Evolutionary conservation across 2,329 filamentous ascomycete species (phyloP).

Genomic region (Metarhizium guizhouense): DNA sequence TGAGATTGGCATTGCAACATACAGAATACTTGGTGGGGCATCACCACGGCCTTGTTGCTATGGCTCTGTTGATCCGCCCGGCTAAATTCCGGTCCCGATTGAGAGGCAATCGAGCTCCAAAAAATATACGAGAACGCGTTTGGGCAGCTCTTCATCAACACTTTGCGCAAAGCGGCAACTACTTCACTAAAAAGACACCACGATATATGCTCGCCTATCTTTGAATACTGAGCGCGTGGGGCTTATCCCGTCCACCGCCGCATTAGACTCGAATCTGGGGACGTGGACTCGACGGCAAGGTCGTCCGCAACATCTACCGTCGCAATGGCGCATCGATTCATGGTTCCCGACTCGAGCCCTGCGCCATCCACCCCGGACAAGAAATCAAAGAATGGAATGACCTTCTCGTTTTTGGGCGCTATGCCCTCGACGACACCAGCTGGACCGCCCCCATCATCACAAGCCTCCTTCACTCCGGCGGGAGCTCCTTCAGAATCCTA

Average conservation of each 20-base stretch:
- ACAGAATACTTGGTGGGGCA: not conserved
- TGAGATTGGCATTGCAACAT: too few relatives aligned
- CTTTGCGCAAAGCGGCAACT: not conserved
- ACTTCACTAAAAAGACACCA: not conserved
- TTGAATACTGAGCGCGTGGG: not conserved
- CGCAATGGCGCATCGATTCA: conserved; percentile 32
- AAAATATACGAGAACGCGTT: not conserved
- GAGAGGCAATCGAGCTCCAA: not conserved
- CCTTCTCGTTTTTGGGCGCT: conserved; percentile 30
- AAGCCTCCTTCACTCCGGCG: conserved; percentile 45
- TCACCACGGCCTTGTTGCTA: not conserved
- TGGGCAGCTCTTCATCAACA: not conserved
- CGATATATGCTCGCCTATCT: not conserved
- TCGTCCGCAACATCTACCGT: conserved; percentile 1
- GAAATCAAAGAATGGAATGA: conserved; percentile 22
- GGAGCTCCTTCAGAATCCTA: conserved; percentile 48
- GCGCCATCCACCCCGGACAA: conserved; percentile 42
- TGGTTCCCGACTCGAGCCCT: conserved; percentile 34
- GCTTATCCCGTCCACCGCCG: not conserved
- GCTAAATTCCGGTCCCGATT: not conserved
- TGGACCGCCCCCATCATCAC: conserved; percentile 41
- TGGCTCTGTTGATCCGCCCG: not conserved
- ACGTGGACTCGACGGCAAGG: not conserved
- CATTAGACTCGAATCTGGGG: not conserved
- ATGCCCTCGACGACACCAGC: conserved; percentile 45